Evolutionary conservation across 306 rosid genomes (phyloP).

Genomic region (cucumber (Cucumis sativus)): DNA sequence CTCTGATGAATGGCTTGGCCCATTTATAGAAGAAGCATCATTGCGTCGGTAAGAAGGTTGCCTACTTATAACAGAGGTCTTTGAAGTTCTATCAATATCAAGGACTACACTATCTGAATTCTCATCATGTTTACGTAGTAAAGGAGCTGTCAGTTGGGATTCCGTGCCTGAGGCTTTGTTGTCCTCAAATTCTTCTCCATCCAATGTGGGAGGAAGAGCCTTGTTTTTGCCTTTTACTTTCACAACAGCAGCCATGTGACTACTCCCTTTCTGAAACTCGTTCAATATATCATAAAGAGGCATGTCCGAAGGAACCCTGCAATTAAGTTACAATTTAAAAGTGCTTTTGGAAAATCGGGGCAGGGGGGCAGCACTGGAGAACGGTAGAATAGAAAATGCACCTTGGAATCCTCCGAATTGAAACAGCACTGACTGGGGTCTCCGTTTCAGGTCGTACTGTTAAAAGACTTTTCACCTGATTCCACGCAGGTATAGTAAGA

Average conservation of each 20-base stretch:
- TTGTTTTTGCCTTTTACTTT: conserved; percentile 51
- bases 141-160: conserved; percentile 53
- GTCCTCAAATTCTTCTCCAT: conserved; percentile 38
- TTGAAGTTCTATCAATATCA: conserved; percentile 56
- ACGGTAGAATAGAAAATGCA: conserved; percentile 14
- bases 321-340: neutral
- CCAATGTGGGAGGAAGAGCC: conserved; percentile 21
- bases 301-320: conserved; percentile 95
- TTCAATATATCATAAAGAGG: conserved; percentile 93
- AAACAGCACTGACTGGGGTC: conserved; percentile 89
- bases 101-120: conserved; percentile 33
- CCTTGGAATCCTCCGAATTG: conserved; percentile 92
- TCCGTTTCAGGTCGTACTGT: conserved; percentile 97
- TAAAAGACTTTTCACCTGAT: conserved; percentile 89
- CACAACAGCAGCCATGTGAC: conserved; percentile 99
- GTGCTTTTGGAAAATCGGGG: neutral
- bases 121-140: conserved; percentile 40
- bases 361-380: neutral
- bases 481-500: conserved; percentile 6
- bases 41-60: conserved; percentile 19
- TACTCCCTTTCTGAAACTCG: conserved; percentile 95
- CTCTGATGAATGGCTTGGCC: conserved; percentile 25
- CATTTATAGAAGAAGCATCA: conserved; percentile 26
- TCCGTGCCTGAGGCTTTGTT: conserved; percentile 16
- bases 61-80: conserved; percentile 19